Percentiles rank a stretch among this genome's conserved stretches.
Conservation (phyloP, 495 filamentous ascomycete genomes). For the Massariosphaeria phaeospora region DNA sequence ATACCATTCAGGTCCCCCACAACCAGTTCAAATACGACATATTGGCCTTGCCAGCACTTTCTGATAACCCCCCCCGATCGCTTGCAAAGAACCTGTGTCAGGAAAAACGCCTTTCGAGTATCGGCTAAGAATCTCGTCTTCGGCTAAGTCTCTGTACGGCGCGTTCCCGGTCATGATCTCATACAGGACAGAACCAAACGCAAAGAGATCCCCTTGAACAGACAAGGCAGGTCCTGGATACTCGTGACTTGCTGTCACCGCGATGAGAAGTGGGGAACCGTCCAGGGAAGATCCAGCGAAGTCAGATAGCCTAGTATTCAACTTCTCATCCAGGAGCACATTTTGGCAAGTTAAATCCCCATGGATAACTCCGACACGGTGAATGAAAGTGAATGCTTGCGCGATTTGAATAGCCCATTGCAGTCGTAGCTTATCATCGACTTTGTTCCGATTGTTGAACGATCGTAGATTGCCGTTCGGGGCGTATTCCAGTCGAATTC, state of each 20-base stretch:
- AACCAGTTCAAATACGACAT: too few relatives aligned
- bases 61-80: too few relatives aligned
- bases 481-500: too few relatives aligned
- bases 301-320: neutral
- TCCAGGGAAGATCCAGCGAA: constrained; percentile 7
- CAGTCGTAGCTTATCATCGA: neutral
- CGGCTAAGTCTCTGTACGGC: too few relatives aligned
- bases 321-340: neutral
- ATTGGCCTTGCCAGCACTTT: too few relatives aligned
- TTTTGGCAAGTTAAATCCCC: neutral
- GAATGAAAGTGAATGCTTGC: neutral
- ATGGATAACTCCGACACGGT: neutral
- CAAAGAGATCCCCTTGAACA: constrained; percentile 1
- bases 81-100: too few relatives aligned
- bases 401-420: neutral
- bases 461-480: too few relatives aligned
- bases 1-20: too few relatives aligned
- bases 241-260: neutral
- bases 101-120: too few relatives aligned
- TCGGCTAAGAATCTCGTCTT: too few relatives aligned
- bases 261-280: neutral
- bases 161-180: neutral
- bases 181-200: constrained; percentile 4
- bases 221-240: neutral
- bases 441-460: too few relatives aligned